Evolutionary conservation across 1,139 yeast genomes (phyloP).

Genomic region (Taphrina communis): DNA sequence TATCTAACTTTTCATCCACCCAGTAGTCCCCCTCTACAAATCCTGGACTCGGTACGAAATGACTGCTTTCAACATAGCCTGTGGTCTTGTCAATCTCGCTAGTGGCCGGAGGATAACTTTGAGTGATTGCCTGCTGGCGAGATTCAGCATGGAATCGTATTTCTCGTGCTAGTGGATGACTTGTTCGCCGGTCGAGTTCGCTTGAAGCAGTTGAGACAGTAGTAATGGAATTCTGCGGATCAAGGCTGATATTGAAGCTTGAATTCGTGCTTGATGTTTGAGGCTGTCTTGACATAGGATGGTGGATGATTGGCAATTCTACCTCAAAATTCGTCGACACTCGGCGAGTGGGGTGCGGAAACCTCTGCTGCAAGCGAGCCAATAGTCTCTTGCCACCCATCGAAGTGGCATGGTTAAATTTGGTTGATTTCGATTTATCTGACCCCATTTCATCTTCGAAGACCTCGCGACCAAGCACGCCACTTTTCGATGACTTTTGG

Average conservation of each 20-base stretch:
- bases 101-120: neutral
- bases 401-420: conserved; percentile 47
- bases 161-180: neutral
- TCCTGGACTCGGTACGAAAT: conserved; percentile 1
- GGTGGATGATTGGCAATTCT: conserved; percentile 15
- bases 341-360: neutral
- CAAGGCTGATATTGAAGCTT: neutral
- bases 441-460: conserved; percentile 65
- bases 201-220: neutral
- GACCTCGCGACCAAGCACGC: conserved; percentile 78
- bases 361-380: neutral
- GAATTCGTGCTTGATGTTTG: neutral
- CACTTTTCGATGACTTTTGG: conserved; percentile 72
- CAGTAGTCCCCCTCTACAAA: conserved; percentile 29
- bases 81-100: neutral
- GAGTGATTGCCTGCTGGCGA: neutral
- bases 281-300: neutral
- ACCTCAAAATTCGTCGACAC: conserved; percentile 3
- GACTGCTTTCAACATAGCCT: neutral
- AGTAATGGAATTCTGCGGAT: neutral
- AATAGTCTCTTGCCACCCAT: neutral
- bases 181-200: neutral
- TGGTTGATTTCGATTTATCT: conserved; percentile 43
- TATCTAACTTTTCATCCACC: conserved; percentile 21
- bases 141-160: neutral